These are phyloP conservation scores for Rhynchosporium agropyri DNA, from an alignment of 2,329 filamentous ascomycete genomes.

Conservation along the genomic window DNA sequence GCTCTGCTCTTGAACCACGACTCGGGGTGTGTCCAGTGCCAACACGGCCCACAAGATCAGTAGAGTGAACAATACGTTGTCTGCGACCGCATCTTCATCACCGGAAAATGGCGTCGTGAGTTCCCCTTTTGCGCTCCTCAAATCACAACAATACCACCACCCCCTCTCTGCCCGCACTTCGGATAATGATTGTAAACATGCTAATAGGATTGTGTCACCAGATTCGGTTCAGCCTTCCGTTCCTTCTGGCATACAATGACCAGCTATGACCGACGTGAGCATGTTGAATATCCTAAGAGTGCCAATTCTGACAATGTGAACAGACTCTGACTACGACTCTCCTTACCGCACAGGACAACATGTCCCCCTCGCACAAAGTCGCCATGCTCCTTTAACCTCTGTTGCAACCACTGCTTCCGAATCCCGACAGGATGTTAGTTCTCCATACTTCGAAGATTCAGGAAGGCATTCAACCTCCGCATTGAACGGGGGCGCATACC, in stretches of 20 bases:
- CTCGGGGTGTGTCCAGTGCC: conserved; percentile 20
- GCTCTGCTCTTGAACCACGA: neutral
- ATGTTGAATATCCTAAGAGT: conserved; percentile 27
- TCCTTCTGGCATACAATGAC: conserved; percentile 92
- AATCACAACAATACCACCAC: neutral
- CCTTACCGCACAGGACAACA: conserved; percentile 90
- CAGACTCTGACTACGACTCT: conserved; percentile 91
- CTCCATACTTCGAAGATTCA: conserved; percentile 75
- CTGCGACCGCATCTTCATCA: conserved; percentile 35
- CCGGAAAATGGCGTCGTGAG: conserved; percentile 42
- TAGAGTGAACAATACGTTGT: conserved; percentile 31
- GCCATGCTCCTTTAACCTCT: conserved; percentile 81
- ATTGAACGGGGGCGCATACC: conserved; percentile 60
- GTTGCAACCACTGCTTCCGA: conserved; percentile 84
- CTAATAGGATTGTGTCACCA: conserved; percentile 42
- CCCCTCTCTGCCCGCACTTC: conserved; percentile 19
- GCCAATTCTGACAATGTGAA: conserved; percentile 48
- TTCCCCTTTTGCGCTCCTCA: conserved; percentile 28
- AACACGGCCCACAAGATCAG: conserved; percentile 29
- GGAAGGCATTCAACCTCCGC: conserved; percentile 55
- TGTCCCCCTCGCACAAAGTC: conserved; percentile 81
- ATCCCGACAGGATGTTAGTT: conserved; percentile 81
- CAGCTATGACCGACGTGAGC: conserved; percentile 69
- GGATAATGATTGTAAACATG: conserved; percentile 23
- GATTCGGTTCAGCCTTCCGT: conserved; percentile 73